Evolutionary conservation across 2,329 filamentous ascomycete genomes (phyloP).

Genomic region (Xylariaceae sp.): DNA sequence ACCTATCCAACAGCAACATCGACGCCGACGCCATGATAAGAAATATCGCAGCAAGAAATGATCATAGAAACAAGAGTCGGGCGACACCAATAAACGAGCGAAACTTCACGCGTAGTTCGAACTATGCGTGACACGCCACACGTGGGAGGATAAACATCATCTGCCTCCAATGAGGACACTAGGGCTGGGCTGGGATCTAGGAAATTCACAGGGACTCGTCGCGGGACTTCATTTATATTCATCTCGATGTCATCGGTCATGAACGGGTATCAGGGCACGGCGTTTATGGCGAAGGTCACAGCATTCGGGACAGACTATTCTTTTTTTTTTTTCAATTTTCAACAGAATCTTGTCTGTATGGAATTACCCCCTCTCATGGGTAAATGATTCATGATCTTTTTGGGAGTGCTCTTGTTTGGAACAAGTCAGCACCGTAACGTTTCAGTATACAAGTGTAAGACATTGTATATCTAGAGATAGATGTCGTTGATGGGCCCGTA

Average conservation of each 20-base stretch:
- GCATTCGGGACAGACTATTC: no score
- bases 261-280: no score
- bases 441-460: no score
- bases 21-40: not conserved
- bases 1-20: not conserved
- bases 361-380: no score
- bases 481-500: no score
- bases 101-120: not conserved
- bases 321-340: no score
- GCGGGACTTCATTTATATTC: not conserved
- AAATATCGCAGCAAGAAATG: conserved; percentile 2
- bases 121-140: not conserved
- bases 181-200: not conserved
- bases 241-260: not conserved
- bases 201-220: not conserved
- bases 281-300: no score
- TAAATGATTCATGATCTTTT: no score
- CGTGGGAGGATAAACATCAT: not conserved
- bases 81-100: not conserved
- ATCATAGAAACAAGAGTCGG: not conserved
- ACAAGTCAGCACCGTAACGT: no score
- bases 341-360: no score
- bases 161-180: not conserved
- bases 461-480: no score
- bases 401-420: no score